Base-by-base conservation (phyloP, 495 filamentous ascomycete species). In the Penicillium angulare region DNA sequence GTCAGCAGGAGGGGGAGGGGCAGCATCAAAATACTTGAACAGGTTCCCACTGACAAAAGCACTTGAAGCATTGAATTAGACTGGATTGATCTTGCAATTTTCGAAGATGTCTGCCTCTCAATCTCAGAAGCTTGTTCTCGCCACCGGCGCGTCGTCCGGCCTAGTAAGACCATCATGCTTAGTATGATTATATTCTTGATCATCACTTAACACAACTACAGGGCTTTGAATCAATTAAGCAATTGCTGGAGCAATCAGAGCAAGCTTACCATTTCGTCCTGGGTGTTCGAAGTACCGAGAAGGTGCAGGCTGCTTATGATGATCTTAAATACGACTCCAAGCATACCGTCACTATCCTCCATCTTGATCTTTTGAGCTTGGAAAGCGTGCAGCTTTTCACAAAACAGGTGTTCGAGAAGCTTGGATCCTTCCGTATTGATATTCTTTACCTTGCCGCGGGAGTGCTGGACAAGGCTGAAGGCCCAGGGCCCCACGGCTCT, bases 171-270 rank as follows among this genome's bases (percentile, higher is more conserved):
- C 27, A 12, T 7, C 5, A 45, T 7, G 13, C 15, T 18, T 7
- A 9, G 18, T 23, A n/a, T 5, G 8, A 34, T 7, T 21, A 13
- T 5, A 33, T 8, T 31, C 13, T 5, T 12, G 18, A 16, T 34
- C 43, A 22, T 12, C 32, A 10, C 43, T 44, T 52, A 56, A 60
- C 36, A 43, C 12, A 2, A 53, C 36, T 3, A 8, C 38, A 67
- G 64, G 64, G 64, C n/a, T 67, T 67, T 17, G 64, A 67, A 55
- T 47, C 48, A 7, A 43, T 67, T 10, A 64, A 67, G 18, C 64
- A 67, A 21, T 29, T 67, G 5, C 53, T 67, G n/a, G 50, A 60
- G 35, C 43, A 60, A 20, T 21, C 51, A 3, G 50, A 61, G 39
- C 31, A 38, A 18, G 48, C 64, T 2, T 63, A 67, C 34, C 57